Base-by-base conservation (phyloP, 371 early-diverging fungal genomes). In the Rhizomucor pusillus region DNA sequence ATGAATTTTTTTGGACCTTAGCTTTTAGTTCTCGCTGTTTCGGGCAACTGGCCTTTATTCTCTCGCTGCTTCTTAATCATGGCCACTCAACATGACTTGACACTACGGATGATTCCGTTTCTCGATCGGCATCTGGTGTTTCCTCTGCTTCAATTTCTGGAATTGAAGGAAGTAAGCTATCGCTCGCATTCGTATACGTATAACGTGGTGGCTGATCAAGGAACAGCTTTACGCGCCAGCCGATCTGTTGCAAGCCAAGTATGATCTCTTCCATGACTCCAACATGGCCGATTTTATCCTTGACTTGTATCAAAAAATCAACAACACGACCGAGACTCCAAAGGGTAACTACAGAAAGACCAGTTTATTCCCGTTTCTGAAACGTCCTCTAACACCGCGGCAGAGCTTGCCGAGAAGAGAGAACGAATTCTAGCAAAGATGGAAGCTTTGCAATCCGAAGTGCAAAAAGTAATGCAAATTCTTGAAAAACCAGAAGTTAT, bases 271-370 rank as follows among this genome's bases (percentile, higher is more conserved):
- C 44, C 73, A 82, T 47, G 75, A 86, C 66, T 93, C 96, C 52
- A 89, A 91, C 81, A 95, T 96, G 96, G 88, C 93, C 51, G 95
- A 94, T 73, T 92, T 89, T 69, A 85, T 91, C 44, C 79, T 86
- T 59, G 79, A 84, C 54, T 78, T 94, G 45, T 88, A 92, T 75
- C 79, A 88, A 71, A 79, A 90, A 67, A 79, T 94, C 51, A 75
- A 92, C 66, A 76, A 80, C 46, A 78, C 80, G 13, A 84, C 84
- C 45, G 76, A 85, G 57, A 72, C 75, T 24, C 87, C 91, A 56
- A 79, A 80, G 54, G 76, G 88, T 84, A 72, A 12, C 22, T 24
- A 47, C 3, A 2, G 47, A 47, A 24, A 47, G 10, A 14, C 29
- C 18, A 2, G 22, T 41, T 9, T 18, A 19, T 14, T 6, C 0